Evolutionary conservation across 305 asterid genomes (phyloP).

Genomic region (Plantago rigida): DNA sequence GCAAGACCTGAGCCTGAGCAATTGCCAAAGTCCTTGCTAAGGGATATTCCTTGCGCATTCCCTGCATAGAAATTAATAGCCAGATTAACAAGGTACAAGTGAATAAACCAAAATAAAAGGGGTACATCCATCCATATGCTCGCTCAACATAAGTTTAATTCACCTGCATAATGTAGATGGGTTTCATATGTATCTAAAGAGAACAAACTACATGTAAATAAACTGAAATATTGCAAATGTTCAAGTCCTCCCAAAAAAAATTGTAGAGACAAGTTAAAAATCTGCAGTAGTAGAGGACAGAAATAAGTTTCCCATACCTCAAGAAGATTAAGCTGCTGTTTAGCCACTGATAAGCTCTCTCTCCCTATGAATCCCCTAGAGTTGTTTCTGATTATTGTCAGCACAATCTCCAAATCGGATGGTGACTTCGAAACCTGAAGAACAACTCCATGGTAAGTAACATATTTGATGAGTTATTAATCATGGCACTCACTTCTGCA

Average conservation of each 20-base stretch:
- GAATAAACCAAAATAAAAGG: constrained; percentile 18
- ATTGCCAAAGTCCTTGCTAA: constrained; percentile 71
- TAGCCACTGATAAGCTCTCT: constrained; percentile 57
- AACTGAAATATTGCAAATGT: no score
- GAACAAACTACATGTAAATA: no score
- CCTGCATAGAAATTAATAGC: constrained; percentile 36
- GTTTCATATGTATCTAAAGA: neutral
- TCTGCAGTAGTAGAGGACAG: constrained; percentile 10
- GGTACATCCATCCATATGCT: neutral
- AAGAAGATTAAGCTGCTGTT: constrained; percentile 74
- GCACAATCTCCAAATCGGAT: constrained; percentile 79
- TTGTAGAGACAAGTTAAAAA: neutral
- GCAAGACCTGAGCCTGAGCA: constrained; percentile 85
- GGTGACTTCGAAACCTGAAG: constrained; percentile 79
- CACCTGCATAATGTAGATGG: constrained; percentile 7
- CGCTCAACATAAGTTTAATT: constrained; percentile 15
- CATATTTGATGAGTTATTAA: constrained; percentile 13
- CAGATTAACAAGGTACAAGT: constrained; percentile 18
- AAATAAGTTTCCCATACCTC: constrained; percentile 50
- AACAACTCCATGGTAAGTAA: constrained; percentile 15
- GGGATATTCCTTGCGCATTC: constrained; percentile 88
- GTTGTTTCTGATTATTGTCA: constrained; percentile 71
- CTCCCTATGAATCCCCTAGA: constrained; percentile 69
- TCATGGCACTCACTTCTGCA: constrained; percentile 9
- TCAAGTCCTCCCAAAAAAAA: no score